phyloP scores from a whole-genome alignment of 495 filamentous ascomycete genomes.

The Penicillium simplicissimum region DNA sequence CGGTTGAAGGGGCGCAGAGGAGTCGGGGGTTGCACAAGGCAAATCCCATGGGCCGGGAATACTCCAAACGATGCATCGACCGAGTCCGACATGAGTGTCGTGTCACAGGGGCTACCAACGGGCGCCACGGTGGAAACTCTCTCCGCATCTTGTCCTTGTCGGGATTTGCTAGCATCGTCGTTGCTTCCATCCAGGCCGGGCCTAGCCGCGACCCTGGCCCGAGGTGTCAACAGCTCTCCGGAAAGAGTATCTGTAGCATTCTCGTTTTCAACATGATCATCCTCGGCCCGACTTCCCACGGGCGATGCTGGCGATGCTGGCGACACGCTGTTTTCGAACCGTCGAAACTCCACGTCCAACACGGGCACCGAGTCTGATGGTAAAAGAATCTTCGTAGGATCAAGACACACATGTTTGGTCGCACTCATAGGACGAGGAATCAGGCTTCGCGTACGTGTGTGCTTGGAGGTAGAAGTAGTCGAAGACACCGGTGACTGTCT shows the following conservation, averaged over 20 bases:
- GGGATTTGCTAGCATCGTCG: not conserved
- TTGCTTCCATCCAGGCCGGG: not conserved
- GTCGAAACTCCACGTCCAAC: not conserved
- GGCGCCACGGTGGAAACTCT: constrained; percentile 17
- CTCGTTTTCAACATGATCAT: not conserved
- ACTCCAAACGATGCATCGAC: not conserved
- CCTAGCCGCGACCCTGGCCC: not conserved
- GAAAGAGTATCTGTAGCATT: not conserved
- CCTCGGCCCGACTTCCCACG: too few species aligned
- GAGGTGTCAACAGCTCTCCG: not conserved
- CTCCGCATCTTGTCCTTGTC: constrained; percentile 4
- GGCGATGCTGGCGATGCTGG: not conserved
- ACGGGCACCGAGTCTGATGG: not conserved
- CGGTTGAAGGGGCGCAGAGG: not conserved
- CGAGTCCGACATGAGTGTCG: not conserved
- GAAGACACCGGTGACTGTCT: constrained; percentile 1
- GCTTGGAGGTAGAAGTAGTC: not conserved
- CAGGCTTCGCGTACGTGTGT: constrained; percentile 4
- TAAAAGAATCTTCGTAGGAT: not conserved
- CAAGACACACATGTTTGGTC: not conserved
- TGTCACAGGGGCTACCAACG: constrained; percentile 17
- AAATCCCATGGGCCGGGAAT: not conserved
- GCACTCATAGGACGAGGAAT: constrained; percentile 16
- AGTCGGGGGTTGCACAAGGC: constrained; percentile 4
- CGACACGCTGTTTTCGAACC: not conserved